Evolutionary conservation across 371 early-diverging fungal genomes (phyloP).

Genomic region (Rhizomucor miehei): DNA sequence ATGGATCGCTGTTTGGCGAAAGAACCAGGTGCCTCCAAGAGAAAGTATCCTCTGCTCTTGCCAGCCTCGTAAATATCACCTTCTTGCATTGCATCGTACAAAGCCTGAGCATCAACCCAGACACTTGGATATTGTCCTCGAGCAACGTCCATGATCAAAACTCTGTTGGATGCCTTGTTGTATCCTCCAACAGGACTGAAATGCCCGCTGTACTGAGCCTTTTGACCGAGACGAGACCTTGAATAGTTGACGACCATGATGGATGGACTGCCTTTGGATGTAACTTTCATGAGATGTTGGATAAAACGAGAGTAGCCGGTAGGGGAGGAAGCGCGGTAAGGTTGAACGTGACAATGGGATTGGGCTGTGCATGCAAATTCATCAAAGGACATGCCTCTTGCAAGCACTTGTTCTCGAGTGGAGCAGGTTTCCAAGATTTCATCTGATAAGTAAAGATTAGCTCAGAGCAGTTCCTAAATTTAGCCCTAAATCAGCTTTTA

Average conservation of each 20-base stretch:
- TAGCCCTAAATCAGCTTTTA: background rate
- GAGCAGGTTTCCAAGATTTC: constrained; percentile 83
- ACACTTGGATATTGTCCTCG: constrained; percentile 78
- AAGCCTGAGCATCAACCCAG: constrained; percentile 61
- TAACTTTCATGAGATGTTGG: constrained; percentile 62
- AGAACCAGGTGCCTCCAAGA: constrained; percentile 36
- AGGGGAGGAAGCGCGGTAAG: constrained; percentile 53
- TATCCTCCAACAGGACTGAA: constrained; percentile 69
- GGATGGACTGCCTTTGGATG: constrained; percentile 49
- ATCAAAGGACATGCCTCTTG: constrained; percentile 81
- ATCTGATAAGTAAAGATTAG: constrained; percentile 31
- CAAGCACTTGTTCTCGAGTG: constrained; percentile 64
- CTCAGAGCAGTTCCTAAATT: background rate
- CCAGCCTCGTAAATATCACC: constrained; percentile 63
- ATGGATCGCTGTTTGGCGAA: background rate
- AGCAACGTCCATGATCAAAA: constrained; percentile 80
- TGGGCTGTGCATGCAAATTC: constrained; percentile 84
- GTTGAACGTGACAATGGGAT: constrained; percentile 73
- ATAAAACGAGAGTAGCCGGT: constrained; percentile 68
- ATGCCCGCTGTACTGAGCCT: constrained; percentile 50
- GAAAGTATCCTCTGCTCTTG: constrained; percentile 78
- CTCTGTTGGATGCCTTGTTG: constrained; percentile 59
- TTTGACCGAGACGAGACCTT: constrained; percentile 70
- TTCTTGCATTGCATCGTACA: constrained; percentile 73
- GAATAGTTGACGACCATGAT: constrained; percentile 82